Evolutionary conservation across 345 rosid genomes (phyloP), one percentile per base, ranked within the genome.

Genomic region (Populus alba): DNA sequence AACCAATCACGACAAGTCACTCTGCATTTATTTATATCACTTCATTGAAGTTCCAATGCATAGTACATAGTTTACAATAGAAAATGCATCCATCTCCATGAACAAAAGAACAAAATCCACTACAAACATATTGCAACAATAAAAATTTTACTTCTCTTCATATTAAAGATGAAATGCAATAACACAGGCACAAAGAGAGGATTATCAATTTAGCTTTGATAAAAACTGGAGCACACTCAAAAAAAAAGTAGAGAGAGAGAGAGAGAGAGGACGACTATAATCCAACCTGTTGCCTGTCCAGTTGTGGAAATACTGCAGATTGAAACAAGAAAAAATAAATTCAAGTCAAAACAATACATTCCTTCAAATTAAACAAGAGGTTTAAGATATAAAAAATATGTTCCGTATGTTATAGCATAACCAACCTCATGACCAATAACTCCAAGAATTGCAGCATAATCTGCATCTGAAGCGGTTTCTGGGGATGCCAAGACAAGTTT

Each of bases 1-100:
- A 97, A 97, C 98, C 99, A 97, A 82, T 97, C 97, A 70, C 97
- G 98, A 79, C 99, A 97, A 72, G 99, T 97, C 81, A 97, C 99
- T 77, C 99, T 97, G 91, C 87, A 81, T 37, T 83, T 77, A 38
- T 72, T 61, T 27, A 70, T 70, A 65, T 66, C 25, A 35, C 53
- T 74, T 68, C 70, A 53, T 47, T 66, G 65, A 47, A 76, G 72
- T 57, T 73, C n/a, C 62, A 38, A 23, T 25, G 31, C 25, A 75
- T 31, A 22, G 37, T 33, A 41, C 72, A 62, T 53, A 66, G 51
- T 37, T 49, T 41, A 66, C 47, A 45, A 74, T 37, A 49, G 4
- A 61, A 66, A 23, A 66, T 68, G 15, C 59, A 53, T 20, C 20
- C 2, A 66, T 66, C 61, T 72, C 17, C 73, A 75, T 65, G 51